Evolutionary conservation across 805 yeast genomes (phyloP).

Genomic region (Candida sithepensis): DNA sequence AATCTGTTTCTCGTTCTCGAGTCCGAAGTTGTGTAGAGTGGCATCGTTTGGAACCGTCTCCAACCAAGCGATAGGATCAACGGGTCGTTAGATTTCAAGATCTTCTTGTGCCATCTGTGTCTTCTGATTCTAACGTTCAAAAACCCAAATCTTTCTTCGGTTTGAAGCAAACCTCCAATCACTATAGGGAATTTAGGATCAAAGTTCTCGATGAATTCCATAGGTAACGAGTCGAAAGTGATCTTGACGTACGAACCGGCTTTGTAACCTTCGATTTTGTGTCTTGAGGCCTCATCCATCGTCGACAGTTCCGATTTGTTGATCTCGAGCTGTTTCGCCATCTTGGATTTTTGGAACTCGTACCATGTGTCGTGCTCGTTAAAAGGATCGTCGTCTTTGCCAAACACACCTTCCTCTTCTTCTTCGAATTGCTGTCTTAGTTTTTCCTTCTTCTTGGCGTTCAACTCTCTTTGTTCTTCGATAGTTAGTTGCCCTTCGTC

Average conservation of each 20-base stretch:
- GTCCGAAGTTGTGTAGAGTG: constrained; percentile 93
- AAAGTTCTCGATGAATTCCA: constrained; percentile 84
- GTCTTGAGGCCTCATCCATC: constrained; percentile 73
- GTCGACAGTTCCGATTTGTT: constrained; percentile 74
- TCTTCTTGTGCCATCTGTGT: constrained; percentile 98
- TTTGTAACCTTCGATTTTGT: constrained; percentile 82
- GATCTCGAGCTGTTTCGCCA: constrained; percentile 93
- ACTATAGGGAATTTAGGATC: constrained; percentile 83
- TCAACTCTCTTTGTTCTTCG: constrained; percentile 72
- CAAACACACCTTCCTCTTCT: constrained; percentile 69
- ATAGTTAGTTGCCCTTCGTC: constrained; percentile 46
- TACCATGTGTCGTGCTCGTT: constrained; percentile 96
- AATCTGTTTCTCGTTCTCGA: constrained; percentile 97
- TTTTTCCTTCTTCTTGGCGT: constrained; percentile 87
- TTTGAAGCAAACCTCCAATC: constrained; percentile 85
- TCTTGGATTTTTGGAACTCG: constrained; percentile 93
- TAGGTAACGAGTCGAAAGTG: constrained; percentile 79
- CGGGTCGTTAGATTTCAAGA: constrained; percentile 93
- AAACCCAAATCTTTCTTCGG: constrained; percentile 91
- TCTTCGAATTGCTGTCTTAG: constrained; percentile 87
- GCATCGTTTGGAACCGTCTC: constrained; percentile 97
- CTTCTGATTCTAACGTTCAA: constrained; percentile 92
- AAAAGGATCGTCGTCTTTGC: constrained; percentile 61
- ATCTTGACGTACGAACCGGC: constrained; percentile 94
- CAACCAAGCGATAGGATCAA: constrained; percentile 91